Conservation (phyloP, 345 rosid species). For the Geranium brycei region DNA sequence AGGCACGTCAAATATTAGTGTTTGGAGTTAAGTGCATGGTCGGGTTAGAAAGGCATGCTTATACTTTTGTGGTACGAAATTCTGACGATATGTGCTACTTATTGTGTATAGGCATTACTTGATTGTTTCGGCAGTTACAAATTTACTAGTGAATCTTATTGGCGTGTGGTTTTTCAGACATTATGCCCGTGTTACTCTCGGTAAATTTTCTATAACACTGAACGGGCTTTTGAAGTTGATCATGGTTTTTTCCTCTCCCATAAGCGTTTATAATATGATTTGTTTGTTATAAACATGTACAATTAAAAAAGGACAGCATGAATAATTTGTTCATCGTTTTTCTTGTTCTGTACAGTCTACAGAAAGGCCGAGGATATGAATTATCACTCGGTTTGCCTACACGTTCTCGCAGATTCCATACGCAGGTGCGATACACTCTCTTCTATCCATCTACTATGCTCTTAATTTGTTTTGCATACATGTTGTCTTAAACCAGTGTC, state of each 20-base stretch:
- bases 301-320: not conserved
- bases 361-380: conserved; percentile 97
- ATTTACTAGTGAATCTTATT: conserved; percentile 77
- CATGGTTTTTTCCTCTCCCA: not conserved
- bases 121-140: conserved; percentile 93
- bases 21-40: not conserved
- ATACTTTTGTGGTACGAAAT: not conserved
- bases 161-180: conserved; percentile 98
- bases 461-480: not conserved
- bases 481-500: conserved; percentile 20
- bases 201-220: conserved; percentile 30
- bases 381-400: conserved; percentile 84
- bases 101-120: conserved; percentile 67
- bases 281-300: not conserved
- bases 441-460: conserved; percentile 10
- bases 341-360: conserved; percentile 45
- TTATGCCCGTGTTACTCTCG: conserved; percentile 80
- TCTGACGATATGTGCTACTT: conserved; percentile 1
- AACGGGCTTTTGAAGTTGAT: conserved; percentile 3
- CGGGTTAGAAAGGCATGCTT: not conserved
- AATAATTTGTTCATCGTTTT: not conserved
- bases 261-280: not conserved
- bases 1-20: no score
- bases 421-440: conserved; percentile 45
- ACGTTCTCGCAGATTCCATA: conserved; percentile 84